Conservation (phyloP, 306 rosid genomes). For the Alnus rubra region DNA sequence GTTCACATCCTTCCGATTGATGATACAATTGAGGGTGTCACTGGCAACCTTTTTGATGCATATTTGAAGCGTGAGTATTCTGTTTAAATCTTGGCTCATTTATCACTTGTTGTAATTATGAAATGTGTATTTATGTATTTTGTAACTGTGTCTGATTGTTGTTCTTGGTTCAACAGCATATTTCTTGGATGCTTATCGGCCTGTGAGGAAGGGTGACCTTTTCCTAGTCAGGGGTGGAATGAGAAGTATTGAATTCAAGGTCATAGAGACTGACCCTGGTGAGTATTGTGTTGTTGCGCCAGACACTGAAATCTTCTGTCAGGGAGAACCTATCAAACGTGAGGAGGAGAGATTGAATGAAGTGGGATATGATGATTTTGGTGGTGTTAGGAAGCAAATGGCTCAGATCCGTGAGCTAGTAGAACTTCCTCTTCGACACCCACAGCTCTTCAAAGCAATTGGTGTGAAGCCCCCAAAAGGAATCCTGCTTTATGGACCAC, state of each 20-base stretch:
- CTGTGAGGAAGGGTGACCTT: conserved; percentile 64
- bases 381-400: conserved; percentile 82
- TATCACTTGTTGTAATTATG: not conserved
- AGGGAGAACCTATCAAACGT: conserved; percentile 62
- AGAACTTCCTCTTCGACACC: conserved; percentile 74
- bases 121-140: not conserved
- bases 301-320: conserved; percentile 66
- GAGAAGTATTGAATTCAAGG: conserved; percentile 68
- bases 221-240: conserved; percentile 62
- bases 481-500: conserved; percentile 70
- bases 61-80: conserved; percentile 61
- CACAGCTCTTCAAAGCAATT: conserved; percentile 68
- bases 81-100: not conserved
- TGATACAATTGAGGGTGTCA: conserved; percentile 67
- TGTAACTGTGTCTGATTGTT: conserved; percentile 15
- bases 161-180: conserved; percentile 42
- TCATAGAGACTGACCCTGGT: conserved; percentile 58
- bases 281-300: conserved; percentile 69
- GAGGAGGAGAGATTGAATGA: conserved; percentile 67
- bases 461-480: conserved; percentile 81
- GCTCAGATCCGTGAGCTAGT: conserved; percentile 77
- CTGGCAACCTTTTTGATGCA: conserved; percentile 68
- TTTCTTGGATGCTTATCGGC: conserved; percentile 54
- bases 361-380: conserved; percentile 70
- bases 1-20: conserved; percentile 67